phyloP scores from a whole-genome alignment of 1,284 basidiomycete genomes.

The Moesziomyces sp. region DNA sequence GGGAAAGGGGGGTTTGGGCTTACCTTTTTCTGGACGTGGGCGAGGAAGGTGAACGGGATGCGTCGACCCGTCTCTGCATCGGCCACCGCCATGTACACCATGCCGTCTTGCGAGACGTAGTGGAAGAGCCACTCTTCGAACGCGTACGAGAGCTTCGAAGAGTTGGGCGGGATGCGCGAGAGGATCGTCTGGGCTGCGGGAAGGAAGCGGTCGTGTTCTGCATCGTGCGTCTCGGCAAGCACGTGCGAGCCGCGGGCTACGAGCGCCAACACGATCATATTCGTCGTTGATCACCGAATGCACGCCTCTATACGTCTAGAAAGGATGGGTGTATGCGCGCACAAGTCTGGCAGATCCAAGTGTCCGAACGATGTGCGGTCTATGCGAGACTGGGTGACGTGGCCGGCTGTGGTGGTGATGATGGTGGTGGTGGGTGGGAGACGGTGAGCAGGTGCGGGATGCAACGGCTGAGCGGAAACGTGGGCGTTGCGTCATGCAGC shows the following conservation, averaged over 20 bases:
- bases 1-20: background rate
- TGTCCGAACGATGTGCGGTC: no score
- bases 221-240: slow-evolving; percentile 57
- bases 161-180: slow-evolving; percentile 91
- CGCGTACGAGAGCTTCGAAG: slow-evolving; percentile 86
- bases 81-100: slow-evolving; percentile 89
- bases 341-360: no score
- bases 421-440: no score
- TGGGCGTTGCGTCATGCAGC: no score
- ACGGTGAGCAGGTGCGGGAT: no score
- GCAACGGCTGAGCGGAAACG: no score
- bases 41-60: slow-evolving; percentile 92
- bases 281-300: background rate
- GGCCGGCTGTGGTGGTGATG: no score
- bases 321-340: no score
- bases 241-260: slow-evolving; percentile 55
- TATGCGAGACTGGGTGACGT: no score
- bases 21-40: slow-evolving; percentile 81
- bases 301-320: no score
- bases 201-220: slow-evolving; percentile 58
- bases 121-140: slow-evolving; percentile 86
- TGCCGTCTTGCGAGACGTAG: slow-evolving; percentile 75
- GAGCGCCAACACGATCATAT: slow-evolving; percentile 64
- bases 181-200: slow-evolving; percentile 87
- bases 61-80: slow-evolving; percentile 80